These are phyloP conservation scores for Alternaria ventricosa DNA, from an alignment of 2,329 filamentous ascomycete species.

Conservation along the genomic window DNA sequence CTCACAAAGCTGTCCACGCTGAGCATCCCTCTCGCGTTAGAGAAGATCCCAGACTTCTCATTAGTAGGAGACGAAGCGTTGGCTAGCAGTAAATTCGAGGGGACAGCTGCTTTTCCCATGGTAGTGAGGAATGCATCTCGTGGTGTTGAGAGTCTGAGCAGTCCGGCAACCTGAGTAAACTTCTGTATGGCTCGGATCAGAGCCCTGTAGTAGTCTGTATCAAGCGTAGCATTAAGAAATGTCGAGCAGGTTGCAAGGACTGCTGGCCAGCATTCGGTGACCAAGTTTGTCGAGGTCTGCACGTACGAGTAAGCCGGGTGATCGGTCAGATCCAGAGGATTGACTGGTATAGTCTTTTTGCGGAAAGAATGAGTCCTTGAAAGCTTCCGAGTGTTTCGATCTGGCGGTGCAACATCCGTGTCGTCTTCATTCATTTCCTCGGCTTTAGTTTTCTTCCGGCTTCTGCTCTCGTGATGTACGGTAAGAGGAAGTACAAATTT, in stretches of 20 bases:
- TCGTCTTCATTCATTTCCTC: slow-evolving; percentile 36
- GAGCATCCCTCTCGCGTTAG: slow-evolving; percentile 73
- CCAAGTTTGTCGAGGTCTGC: slow-evolving; percentile 77
- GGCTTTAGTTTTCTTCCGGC: slow-evolving; percentile 51
- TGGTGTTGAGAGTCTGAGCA: slow-evolving; percentile 82
- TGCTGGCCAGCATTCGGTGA: slow-evolving; percentile 94
- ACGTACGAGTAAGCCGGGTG: slow-evolving; percentile 76
- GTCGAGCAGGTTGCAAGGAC: slow-evolving; percentile 94
- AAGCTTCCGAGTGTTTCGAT: slow-evolving; percentile 37
- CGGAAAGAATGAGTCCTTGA: slow-evolving; percentile 73
- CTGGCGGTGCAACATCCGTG: slow-evolving; percentile 32
- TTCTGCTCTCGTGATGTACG: slow-evolving; percentile 71
- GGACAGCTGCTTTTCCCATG: slow-evolving; percentile 89
- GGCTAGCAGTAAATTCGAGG: slow-evolving; percentile 68
- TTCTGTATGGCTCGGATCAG: slow-evolving; percentile 93
- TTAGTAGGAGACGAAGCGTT: slow-evolving; percentile 47
- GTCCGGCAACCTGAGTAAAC: slow-evolving; percentile 90
- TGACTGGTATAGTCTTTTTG: slow-evolving; percentile 79
- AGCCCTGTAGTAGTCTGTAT: slow-evolving; percentile 91
- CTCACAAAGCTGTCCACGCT: slow-evolving; percentile 75
- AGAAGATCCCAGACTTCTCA: slow-evolving; percentile 67
- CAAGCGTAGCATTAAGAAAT: slow-evolving; percentile 88
- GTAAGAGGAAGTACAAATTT: slow-evolving; percentile 93
- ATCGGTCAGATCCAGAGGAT: slow-evolving; percentile 77
- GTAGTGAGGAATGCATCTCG: slow-evolving; percentile 95